Percentiles rank a stretch among this genome's conserved stretches.
These are phyloP conservation scores for Ricinus communis DNA, from an alignment of 345 rosid genomes.

Conservation along the genomic window DNA sequence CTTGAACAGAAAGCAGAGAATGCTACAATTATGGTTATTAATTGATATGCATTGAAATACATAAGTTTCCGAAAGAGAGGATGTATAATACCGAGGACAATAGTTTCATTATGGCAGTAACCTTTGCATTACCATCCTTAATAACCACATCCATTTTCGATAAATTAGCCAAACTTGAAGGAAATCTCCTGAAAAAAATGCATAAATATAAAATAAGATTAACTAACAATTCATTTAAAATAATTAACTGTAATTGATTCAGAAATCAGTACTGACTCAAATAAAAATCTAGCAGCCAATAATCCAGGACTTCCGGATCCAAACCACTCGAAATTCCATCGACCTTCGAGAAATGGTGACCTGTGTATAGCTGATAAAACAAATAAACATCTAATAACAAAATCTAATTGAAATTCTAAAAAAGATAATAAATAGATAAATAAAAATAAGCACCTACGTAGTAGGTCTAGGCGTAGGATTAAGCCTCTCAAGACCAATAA, in stretches of 20 bases:
- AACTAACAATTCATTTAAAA: constrained; percentile 1
- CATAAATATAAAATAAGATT: neutral
- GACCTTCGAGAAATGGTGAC: constrained; percentile 91
- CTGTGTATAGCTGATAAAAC: constrained; percentile 67
- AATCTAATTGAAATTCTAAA: neutral
- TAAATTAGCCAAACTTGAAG: constrained; percentile 61
- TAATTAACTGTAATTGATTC: constrained; percentile 1
- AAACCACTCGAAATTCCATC: constrained; percentile 96
- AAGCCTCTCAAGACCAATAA: constrained; percentile 79
- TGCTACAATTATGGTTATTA: too few relatives aligned
- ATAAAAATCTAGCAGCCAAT: constrained; percentile 61
- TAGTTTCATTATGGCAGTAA: constrained; percentile 62
- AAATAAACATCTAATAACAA: constrained; percentile 32
- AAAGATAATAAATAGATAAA: too few relatives aligned
- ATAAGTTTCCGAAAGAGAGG: neutral
- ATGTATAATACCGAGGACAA: constrained; percentile 54
- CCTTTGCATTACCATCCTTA: constrained; percentile 61
- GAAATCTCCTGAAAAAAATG: constrained; percentile 65
- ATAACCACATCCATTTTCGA: constrained; percentile 69
- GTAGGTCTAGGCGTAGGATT: constrained; percentile 92
- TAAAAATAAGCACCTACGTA: constrained; percentile 54
- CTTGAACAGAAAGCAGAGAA: too few relatives aligned
- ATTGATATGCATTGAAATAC: neutral
- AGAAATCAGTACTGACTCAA: constrained; percentile 51
- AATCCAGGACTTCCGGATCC: constrained; percentile 77